Percentiles rank a stretch among this genome's conserved stretches.
Evolutionary conservation across 345 rosid species (phyloP).

Genomic region (Acer campestre): DNA sequence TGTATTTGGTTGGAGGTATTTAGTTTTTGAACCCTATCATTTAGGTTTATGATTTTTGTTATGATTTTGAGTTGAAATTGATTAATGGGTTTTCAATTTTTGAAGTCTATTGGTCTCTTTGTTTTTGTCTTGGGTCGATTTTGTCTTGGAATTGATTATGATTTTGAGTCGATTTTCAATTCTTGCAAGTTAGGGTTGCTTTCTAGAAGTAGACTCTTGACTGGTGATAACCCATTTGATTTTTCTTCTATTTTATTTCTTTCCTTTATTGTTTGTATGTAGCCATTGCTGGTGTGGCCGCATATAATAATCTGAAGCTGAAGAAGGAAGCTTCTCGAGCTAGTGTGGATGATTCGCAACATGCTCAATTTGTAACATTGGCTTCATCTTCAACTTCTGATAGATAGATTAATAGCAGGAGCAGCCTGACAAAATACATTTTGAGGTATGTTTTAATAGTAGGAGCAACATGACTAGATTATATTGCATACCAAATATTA

Average conservation of each 20-base stretch:
- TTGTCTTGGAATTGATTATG: no score
- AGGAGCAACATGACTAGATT: slow-evolving; percentile 14
- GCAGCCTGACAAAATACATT: slow-evolving; percentile 9
- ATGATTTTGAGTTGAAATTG: no score
- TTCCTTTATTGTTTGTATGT: slow-evolving; percentile 15
- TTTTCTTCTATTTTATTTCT: neutral
- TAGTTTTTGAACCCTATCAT: no score
- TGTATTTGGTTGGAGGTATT: no score
- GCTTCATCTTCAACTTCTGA: slow-evolving; percentile 37
- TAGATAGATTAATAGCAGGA: slow-evolving; percentile 18
- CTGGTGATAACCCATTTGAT: neutral
- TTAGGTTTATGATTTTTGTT: no score
- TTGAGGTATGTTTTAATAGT: slow-evolving; percentile 26
- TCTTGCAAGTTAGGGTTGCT: neutral
- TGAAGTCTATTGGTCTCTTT: no score
- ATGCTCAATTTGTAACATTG: slow-evolving; percentile 47
- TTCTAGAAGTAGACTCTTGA: neutral
- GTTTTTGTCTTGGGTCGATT: no score
- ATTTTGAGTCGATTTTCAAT: no score
- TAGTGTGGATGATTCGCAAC: slow-evolving; percentile 33
- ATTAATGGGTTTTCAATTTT: no score
- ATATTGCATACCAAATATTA: slow-evolving; percentile 13
- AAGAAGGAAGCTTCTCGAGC: slow-evolving; percentile 75
- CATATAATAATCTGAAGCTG: slow-evolving; percentile 90
- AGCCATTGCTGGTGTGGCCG: slow-evolving; percentile 97